Evolutionary conservation across 352 stramenopile genomes (phyloP).

Genomic region (Globisporangium paddicum): DNA sequence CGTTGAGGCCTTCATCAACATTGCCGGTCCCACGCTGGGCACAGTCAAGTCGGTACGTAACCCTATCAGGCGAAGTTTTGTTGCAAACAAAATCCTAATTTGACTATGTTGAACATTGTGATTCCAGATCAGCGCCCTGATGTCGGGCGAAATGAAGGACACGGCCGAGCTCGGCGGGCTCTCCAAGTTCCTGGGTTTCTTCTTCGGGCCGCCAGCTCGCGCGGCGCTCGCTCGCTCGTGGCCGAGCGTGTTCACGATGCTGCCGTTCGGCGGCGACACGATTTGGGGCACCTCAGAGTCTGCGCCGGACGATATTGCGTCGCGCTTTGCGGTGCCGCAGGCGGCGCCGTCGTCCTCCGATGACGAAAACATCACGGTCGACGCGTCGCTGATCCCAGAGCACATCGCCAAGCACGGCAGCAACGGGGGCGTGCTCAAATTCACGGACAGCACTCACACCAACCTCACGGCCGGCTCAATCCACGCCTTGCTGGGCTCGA

Average conservation of each 20-base stretch:
- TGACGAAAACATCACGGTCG: slow-evolving; percentile 18
- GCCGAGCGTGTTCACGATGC: slow-evolving; percentile 88
- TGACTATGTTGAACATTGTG: neutral
- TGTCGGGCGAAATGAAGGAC: slow-evolving; percentile 96
- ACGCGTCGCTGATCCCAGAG: slow-evolving; percentile 28
- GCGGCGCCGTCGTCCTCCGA: slow-evolving; percentile 18
- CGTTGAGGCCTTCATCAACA: slow-evolving; percentile 91
- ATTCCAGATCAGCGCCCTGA: slow-evolving; percentile 70
- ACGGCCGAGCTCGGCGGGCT: slow-evolving; percentile 86
- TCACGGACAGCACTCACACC: slow-evolving; percentile 38
- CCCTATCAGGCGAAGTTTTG: neutral
- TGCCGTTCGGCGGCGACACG: slow-evolving; percentile 89
- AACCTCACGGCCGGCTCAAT: slow-evolving; percentile 56
- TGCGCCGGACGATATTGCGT: slow-evolving; percentile 62
- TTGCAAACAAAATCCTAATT: neutral
- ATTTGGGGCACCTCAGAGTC: slow-evolving; percentile 76
- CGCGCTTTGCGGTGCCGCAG: slow-evolving; percentile 40
- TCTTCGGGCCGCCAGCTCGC: slow-evolving; percentile 56
- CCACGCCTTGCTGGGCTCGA: slow-evolving; percentile 34
- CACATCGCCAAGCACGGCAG: slow-evolving; percentile 44
- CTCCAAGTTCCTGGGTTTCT: slow-evolving; percentile 81
- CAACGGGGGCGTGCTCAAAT: slow-evolving; percentile 48
- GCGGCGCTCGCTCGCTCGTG: slow-evolving; percentile 61
- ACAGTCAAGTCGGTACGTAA: slow-evolving; percentile 71
- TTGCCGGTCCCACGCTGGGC: slow-evolving; percentile 93